A percentile compares a stretch with the other conserved stretches of the same genome.
Conservation (phyloP, 345 rosid species). For the Sisymbrium irio region DNA sequence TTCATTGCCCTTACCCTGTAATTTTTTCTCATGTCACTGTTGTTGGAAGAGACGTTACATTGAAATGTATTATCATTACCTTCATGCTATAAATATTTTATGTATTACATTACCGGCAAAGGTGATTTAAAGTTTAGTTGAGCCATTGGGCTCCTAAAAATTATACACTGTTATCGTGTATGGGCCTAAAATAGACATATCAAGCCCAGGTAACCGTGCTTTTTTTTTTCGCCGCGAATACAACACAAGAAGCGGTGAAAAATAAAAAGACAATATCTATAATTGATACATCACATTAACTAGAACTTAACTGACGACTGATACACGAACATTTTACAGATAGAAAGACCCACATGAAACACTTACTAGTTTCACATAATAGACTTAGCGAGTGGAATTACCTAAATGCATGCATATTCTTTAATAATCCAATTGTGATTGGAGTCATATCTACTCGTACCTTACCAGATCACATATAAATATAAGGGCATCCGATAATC, state of each 20-base stretch:
- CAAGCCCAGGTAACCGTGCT: neutral
- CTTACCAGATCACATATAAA: neutral
- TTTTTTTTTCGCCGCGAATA: neutral
- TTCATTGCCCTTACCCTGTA: neutral
- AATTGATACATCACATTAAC: neutral
- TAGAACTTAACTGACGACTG: neutral
- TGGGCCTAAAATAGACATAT: neutral
- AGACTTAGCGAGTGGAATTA: neutral
- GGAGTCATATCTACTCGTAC: neutral
- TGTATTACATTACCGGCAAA: neutral
- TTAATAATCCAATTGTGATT: neutral
- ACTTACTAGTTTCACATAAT: neutral
- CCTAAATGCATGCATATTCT: neutral
- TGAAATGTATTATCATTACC: neutral
- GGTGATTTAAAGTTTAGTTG: too few species aligned
- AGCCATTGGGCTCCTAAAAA: neutral
- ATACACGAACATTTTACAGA: neutral
- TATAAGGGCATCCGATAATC: neutral
- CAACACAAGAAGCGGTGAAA: neutral
- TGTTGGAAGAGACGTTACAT: neutral
- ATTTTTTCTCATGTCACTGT: slow-evolving; percentile 3
- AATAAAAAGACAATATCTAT: neutral
- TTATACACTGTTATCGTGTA: neutral
- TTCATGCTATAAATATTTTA: neutral
- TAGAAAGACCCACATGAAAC: neutral